Conservation (phyloP, 805 yeast species). For the Wickerhamiella australiensis region DNA sequence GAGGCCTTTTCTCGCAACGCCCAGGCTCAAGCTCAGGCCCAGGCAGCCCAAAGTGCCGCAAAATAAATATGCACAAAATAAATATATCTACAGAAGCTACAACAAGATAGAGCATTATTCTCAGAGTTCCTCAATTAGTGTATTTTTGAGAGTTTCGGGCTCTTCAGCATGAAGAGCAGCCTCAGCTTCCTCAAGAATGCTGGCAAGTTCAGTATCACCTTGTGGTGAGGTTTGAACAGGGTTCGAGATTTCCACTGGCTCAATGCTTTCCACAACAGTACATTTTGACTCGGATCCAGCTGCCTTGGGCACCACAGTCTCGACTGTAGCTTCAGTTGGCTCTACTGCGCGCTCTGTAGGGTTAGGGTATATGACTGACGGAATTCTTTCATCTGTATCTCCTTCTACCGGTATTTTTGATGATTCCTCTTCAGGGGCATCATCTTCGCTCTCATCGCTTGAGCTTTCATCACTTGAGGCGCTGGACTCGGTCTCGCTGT, state of each 20-base stretch:
- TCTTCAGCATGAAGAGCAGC: not conserved
- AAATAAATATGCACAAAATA: not conserved
- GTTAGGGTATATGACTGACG: too few relatives aligned
- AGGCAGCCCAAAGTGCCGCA: not conserved
- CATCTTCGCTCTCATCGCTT: not conserved
- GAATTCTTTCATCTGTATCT: not conserved
- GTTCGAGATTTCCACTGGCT: not conserved
- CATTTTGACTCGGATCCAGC: not conserved
- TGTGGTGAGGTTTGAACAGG: not conserved
- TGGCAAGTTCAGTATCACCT: not conserved
- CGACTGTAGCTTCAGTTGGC: too few relatives aligned
- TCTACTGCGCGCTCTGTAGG: too few relatives aligned
- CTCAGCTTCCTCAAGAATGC: not conserved
- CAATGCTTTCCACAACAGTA: not conserved
- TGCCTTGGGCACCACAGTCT: too few relatives aligned
- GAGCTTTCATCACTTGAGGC: conserved; percentile 13
- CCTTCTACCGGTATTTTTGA: not conserved
- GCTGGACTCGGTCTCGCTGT: conserved; percentile 16
- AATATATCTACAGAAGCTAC: conserved; percentile 2
- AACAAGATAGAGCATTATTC: not conserved
- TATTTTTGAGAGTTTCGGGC: not conserved
- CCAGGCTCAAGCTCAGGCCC: conserved; percentile 6
- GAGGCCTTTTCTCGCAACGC: conserved; percentile 15
- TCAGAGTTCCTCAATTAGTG: not conserved
- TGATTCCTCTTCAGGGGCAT: not conserved